Percentiles rank a stretch among this genome's conserved stretches.
Conservation (phyloP, 768 basidiomycete genomes). For the Rhizopogon rudus region DNA sequence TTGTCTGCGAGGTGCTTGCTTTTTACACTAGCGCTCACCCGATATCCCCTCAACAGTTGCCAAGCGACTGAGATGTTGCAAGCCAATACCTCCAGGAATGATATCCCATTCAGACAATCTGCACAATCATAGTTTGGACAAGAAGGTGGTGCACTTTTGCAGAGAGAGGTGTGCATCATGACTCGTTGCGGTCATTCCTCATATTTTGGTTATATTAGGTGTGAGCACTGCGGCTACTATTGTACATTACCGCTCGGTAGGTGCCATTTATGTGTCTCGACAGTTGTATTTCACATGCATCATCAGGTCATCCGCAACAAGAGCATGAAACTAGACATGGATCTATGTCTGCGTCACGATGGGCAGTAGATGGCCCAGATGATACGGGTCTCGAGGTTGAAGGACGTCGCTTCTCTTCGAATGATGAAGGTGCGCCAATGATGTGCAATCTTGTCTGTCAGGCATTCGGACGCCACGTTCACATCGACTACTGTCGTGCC, state of each 20-base stretch:
- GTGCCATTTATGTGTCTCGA: not conserved
- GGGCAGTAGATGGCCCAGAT: slow-evolving; percentile 52
- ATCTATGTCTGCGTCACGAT: slow-evolving; percentile 54
- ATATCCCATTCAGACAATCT: slow-evolving; percentile 35
- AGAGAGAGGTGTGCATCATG: slow-evolving; percentile 34
- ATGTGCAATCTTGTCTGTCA: slow-evolving; percentile 56
- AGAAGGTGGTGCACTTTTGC: slow-evolving; percentile 48
- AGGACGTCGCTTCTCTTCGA: slow-evolving; percentile 48
- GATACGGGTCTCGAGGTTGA: slow-evolving; percentile 46
- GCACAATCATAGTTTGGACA: slow-evolving; percentile 45
- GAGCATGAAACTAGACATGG: slow-evolving; percentile 63
- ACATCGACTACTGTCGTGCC: slow-evolving; percentile 53
- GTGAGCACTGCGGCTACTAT: slow-evolving; percentile 52
- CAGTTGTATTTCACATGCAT: not conserved
- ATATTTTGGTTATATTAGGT: slow-evolving; percentile 26
- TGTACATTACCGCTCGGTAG: slow-evolving; percentile 53
- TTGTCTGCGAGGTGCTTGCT: not conserved
- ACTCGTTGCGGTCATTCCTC: not conserved
- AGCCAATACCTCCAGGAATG: slow-evolving; percentile 38
- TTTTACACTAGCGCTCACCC: not conserved
- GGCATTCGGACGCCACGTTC: slow-evolving; percentile 50
- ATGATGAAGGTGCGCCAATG: slow-evolving; percentile 59
- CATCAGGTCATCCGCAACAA: slow-evolving; percentile 49
- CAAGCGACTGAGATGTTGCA: slow-evolving; percentile 46
- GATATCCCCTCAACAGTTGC: slow-evolving; percentile 27